Percentiles rank a stretch among this genome's conserved stretches.
Evolutionary conservation across 169 alveolate genomes (phyloP).

Genomic region (Plasmodium reichenowi): DNA sequence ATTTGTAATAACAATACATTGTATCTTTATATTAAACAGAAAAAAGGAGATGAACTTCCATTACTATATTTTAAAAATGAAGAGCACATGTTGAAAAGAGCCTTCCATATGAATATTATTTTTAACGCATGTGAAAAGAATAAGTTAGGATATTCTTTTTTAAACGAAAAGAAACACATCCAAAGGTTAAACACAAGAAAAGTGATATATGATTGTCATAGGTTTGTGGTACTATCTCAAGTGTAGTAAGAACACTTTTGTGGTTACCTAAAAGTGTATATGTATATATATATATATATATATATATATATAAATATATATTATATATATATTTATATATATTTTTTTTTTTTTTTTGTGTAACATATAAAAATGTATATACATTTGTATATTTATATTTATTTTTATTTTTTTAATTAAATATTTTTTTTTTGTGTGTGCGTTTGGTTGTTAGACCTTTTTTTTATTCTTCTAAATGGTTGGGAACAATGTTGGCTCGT

Average conservation of each 20-base stretch:
- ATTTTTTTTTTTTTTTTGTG: conserved; percentile 1
- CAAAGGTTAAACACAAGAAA: neutral
- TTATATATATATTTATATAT: neutral
- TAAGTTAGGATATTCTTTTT: neutral
- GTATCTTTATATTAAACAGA: conserved; percentile 7
- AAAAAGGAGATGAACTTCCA: neutral
- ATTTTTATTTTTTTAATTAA: neutral
- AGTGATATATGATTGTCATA: neutral
- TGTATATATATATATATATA: neutral
- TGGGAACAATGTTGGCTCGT: too few relatives aligned
- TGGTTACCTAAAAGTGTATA: neutral
- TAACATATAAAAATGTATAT: neutral
- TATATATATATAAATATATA: neutral
- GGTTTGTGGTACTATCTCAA: neutral
- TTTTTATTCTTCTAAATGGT: too few relatives aligned
- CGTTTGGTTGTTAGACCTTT: neutral
- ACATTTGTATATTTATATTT: neutral
- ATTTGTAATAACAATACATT: neutral
- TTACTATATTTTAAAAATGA: conserved; percentile 29
- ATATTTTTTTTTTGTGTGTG: neutral
- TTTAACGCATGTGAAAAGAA: neutral
- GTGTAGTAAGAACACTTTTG: neutral
- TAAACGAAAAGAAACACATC: neutral
- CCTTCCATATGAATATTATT: conserved; percentile 38
- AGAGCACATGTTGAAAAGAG: conserved; percentile 20